Evolutionary conservation across 768 basidiomycete species (phyloP).

Genomic region (Trametes sanguinea): DNA sequence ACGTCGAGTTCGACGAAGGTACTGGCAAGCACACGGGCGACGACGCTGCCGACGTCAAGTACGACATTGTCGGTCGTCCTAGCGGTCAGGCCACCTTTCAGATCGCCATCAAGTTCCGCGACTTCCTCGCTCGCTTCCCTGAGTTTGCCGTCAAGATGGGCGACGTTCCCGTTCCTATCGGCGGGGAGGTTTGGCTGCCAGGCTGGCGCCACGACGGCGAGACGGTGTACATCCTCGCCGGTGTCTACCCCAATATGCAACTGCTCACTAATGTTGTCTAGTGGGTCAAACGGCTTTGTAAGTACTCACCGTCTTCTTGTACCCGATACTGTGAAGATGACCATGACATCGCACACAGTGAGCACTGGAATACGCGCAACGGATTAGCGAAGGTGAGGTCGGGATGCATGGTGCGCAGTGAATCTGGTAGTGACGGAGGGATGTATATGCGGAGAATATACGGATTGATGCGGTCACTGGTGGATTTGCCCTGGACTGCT

Average conservation of each 20-base stretch:
- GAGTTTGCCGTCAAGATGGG: not conserved
- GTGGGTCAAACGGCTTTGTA: not conserved
- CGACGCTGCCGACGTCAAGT: conserved; percentile 8
- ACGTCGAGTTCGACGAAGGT: conserved; percentile 15
- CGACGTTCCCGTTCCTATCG: not conserved
- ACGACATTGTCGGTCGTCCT: not conserved
- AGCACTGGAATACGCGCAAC: too few species aligned
- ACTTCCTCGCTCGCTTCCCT: not conserved
- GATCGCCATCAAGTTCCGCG: not conserved
- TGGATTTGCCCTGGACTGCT: too few species aligned
- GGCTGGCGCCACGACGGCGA: not conserved
- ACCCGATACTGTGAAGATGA: too few species aligned
- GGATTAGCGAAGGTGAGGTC: too few species aligned
- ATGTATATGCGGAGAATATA: too few species aligned
- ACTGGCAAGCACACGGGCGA: not conserved
- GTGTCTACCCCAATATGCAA: not conserved
- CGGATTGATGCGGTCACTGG: too few species aligned
- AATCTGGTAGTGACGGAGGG: too few species aligned
- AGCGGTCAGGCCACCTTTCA: not conserved
- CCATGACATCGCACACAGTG: too few species aligned
- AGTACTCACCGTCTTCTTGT: too few species aligned
- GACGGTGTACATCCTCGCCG: not conserved
- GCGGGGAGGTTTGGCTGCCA: not conserved
- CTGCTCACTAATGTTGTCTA: not conserved
- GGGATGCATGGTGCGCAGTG: too few species aligned